Base-by-base conservation (phyloP, 2,329 filamentous ascomycete genomes). In the Pseudogymnoascus sp. region DNA sequence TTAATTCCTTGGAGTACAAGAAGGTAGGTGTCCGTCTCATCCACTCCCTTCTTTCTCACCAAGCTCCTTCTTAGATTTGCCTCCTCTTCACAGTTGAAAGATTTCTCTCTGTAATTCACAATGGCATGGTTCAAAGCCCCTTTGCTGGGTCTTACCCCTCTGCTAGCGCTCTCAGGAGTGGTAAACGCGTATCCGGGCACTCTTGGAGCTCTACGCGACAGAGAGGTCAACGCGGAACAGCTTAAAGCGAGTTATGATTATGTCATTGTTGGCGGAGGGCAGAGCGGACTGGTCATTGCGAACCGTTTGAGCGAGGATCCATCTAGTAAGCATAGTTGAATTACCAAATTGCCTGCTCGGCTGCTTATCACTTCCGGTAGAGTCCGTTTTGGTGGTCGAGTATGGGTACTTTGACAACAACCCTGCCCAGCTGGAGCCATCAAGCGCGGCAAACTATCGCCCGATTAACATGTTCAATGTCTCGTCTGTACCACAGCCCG, bases 231-330 rank as follows among this genome's bases (percentile, higher is more conserved):
- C 49, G 49, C 49, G 10, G 29, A 33, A 33, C 49, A 55, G 49
- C 49, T 55, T 33, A 5, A 31, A 55, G 49, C n/a, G 10, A 55
- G 26, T 23, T 74, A 74, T 59, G 71, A 74, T 61, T 74, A 73
- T 63, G 66, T 79, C 8, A 68, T 80, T 39, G 70, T 79, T 33
- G 78, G 78, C 12, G 78, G 78, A 19, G 78, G 78, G 3, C 73
- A 74, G 23, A 77, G 75, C 45, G 78, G 78, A 37, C 71, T 80
- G 7, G 73, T 75, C 1, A 67, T 80, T 19, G 76, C 76, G 39
- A 73, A 73, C 26, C 69, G 76, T 11, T 66, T 81, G 55, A 72
- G 73, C n/a, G 76, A 78, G 65, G 68, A 77, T 62, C 59, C 68
- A 35, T 33, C 29, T 2, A 55, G 49, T 55, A 35, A 55, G 49